Evolutionary conservation across 345 rosid genomes (phyloP).

Genomic region (Eucalyptus guilfoylei): DNA sequence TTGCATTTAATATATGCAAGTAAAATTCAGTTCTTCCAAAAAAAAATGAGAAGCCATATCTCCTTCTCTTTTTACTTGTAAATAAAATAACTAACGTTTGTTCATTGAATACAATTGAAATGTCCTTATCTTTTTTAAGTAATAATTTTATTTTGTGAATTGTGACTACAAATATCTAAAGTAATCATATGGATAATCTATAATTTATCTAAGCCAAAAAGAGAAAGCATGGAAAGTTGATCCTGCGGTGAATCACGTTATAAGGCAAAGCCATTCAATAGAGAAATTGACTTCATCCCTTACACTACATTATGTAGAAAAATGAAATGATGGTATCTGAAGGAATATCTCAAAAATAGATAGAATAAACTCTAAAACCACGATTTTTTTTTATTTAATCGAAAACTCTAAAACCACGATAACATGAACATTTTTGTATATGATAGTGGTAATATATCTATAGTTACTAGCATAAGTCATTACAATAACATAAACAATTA

Average conservation of each 20-base stretch:
- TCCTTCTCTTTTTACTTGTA: background rate
- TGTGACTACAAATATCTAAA: background rate
- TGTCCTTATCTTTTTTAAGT: background rate
- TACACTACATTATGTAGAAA: background rate
- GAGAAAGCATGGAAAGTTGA: background rate
- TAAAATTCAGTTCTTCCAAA: background rate
- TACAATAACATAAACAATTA: too few species aligned
- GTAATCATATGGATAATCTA: background rate
- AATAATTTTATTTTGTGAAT: background rate
- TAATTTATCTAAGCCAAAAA: background rate
- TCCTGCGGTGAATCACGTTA: background rate
- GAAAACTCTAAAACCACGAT: background rate
- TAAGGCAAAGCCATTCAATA: background rate
- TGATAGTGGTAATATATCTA: background rate
- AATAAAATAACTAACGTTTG: background rate
- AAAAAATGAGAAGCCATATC: background rate
- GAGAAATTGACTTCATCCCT: background rate
- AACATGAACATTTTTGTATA: background rate
- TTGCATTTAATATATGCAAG: background rate
- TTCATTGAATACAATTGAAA: background rate
- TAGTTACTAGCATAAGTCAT: background rate
- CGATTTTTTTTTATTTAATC: too few species aligned
- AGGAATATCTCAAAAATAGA: background rate
- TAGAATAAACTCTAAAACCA: background rate
- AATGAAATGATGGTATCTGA: background rate